Evolutionary conservation across 148 eudicot species (phyloP), one percentile per base, ranked within the genome.

Genomic region (Rhododendron simsii): DNA sequence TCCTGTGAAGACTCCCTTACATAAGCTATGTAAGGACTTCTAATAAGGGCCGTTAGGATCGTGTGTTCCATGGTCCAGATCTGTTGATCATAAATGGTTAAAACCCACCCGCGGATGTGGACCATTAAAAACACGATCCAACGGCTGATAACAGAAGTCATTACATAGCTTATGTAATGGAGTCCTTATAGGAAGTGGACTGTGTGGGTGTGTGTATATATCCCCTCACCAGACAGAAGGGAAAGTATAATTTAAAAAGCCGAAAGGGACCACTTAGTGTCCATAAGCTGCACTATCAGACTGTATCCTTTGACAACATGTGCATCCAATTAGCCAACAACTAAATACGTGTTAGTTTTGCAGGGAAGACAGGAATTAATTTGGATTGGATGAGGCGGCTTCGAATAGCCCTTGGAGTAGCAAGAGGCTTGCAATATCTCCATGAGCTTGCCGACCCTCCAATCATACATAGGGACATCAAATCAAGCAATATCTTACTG

Each of bases 401-500:
- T 35, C 47, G 21, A 51, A 69, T 84, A 53, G 84, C 86, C 80
- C 73, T 87, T 65, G 89, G 86, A 79, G 79, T 80, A 67, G 89
- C 89, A 37, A 84, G 47, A 73, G 89, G 89, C 33, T 55, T 84
- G 84, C 86, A 84, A 50, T 87, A 87, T 87, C 81, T 87, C 30
- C 89, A 87, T 71, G 89, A 79, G 67, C 89, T 87, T 84, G 89
- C 89, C 0, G 21, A 87, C 78, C 89, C 89, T 59, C 86, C 87
- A 8, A 87, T 87, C 69, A 87, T 87, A 84, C 86, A 87, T 33
- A 87, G 86, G 30, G 84, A 87, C 59, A 84, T 84, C 80, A 84
- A 84, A 84, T 63, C 89, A 79, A 84, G 18, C 80, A 84, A 87
- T 33, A 87, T 87, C 21, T 63, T 87, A 76, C 84, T 87, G 37